These are phyloP conservation scores for Sinapis alba DNA, from an alignment of 441 rosid genomes.

Conservation along the genomic window DNA sequence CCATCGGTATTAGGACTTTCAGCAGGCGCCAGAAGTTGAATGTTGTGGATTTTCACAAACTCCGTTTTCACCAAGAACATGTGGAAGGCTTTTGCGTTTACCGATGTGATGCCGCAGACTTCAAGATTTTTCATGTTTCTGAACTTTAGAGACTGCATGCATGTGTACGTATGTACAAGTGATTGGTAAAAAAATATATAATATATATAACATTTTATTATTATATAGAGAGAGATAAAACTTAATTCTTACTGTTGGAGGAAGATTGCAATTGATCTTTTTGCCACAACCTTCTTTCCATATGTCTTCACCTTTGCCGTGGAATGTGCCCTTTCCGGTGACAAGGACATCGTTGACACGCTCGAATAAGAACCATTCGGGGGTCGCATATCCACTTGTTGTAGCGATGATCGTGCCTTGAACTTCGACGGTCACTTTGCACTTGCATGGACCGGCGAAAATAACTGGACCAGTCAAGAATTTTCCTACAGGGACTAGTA, in stretches of 20 bases:
- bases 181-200: not conserved
- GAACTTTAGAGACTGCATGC: slow-evolving; percentile 37
- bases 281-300: slow-evolving; percentile 40
- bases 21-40: slow-evolving; percentile 30
- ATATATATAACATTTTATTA: not conserved
- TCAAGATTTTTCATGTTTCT: slow-evolving; percentile 27
- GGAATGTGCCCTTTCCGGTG: slow-evolving; percentile 38
- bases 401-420: slow-evolving; percentile 39
- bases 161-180: not conserved
- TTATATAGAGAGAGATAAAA: not conserved
- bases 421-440: slow-evolving; percentile 30
- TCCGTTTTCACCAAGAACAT: slow-evolving; percentile 28
- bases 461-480: slow-evolving; percentile 36
- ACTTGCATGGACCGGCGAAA: slow-evolving; percentile 43
- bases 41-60: slow-evolving; percentile 8
- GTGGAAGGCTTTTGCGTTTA: slow-evolving; percentile 39
- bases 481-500: slow-evolving; percentile 34
- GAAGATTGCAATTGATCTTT: slow-evolving; percentile 33
- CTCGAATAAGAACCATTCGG: slow-evolving; percentile 40
- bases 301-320: slow-evolving; percentile 34
- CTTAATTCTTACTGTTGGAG: slow-evolving; percentile 30
- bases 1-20: slow-evolving; percentile 43
- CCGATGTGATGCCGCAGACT: slow-evolving; percentile 25
- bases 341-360: slow-evolving; percentile 29
- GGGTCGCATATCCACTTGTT: slow-evolving; percentile 23